A percentile compares a stretch with the other conserved stretches of the same genome.
Conservation (phyloP, 345 rosid species). For the Eucalyptus brandiana region DNA sequence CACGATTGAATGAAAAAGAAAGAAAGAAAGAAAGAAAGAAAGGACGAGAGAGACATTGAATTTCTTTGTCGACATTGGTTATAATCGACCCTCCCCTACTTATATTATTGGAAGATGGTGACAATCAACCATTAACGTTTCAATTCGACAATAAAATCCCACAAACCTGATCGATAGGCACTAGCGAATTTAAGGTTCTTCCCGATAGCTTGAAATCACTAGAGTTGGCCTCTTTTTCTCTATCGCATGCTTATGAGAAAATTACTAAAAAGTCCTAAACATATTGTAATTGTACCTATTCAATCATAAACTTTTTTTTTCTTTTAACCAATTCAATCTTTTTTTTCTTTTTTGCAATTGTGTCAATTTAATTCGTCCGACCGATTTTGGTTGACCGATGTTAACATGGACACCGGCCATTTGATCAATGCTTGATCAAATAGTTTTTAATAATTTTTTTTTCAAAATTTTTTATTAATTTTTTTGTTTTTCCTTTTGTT, state of each 20-base stretch:
- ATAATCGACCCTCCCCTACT: background rate
- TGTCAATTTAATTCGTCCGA: too few relatives aligned
- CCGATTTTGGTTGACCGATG: too few relatives aligned
- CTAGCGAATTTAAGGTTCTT: background rate
- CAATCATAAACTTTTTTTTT: too few relatives aligned
- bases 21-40: background rate
- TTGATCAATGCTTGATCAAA: too few relatives aligned
- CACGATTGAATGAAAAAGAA: background rate
- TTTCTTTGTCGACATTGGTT: background rate
- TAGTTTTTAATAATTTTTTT: too few relatives aligned
- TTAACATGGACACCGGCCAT: fast-evolving
- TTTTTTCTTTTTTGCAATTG: too few relatives aligned
- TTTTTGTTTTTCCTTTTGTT: too few relatives aligned
- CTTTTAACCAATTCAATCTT: too few relatives aligned
- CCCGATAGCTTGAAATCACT: background rate
- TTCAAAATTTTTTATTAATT: too few relatives aligned
- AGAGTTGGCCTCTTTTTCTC: too few relatives aligned
- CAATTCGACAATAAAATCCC: background rate
- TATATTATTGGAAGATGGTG: background rate
- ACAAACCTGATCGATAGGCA: background rate
- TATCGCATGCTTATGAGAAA: background rate
- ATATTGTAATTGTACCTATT: fast-evolving
- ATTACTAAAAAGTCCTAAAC: too few relatives aligned
- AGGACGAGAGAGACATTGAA: background rate
- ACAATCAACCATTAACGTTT: background rate